Conservation (phyloP, 768 basidiomycete genomes). For the Amanita jacksonii region DNA sequence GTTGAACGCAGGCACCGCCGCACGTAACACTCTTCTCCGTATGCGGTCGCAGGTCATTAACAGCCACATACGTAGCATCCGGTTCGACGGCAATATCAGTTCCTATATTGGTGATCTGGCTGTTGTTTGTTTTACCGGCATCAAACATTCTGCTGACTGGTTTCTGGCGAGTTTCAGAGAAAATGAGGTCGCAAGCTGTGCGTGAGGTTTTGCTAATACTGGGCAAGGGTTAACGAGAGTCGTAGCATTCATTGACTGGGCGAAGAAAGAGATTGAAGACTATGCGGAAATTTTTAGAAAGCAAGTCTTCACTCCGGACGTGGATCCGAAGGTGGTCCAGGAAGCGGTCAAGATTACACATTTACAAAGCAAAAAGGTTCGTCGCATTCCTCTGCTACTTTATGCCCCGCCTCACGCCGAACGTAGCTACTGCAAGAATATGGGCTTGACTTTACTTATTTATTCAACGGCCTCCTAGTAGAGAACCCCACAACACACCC, state of each 20-base stretch:
- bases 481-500: conserved; percentile 34
- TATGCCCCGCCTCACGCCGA: neutral
- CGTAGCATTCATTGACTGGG: conserved; percentile 91
- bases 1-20: conserved; percentile 67
- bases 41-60: conserved; percentile 70
- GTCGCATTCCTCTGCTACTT: conserved; percentile 9
- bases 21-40: conserved; percentile 73
- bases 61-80: conserved; percentile 74
- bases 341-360: conserved; percentile 74
- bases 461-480: conserved; percentile 68
- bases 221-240: neutral
- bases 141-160: conserved; percentile 98
- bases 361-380: conserved; percentile 76
- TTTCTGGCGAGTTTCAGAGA: conserved; percentile 93
- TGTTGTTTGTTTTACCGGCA: conserved; percentile 84
- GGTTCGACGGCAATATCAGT: conserved; percentile 81
- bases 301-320: conserved; percentile 84
- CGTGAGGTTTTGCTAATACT: conserved; percentile 18
- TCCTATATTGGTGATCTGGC: conserved; percentile 84
- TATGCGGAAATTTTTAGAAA: conserved; percentile 82
- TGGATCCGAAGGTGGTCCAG: conserved; percentile 58
- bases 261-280: conserved; percentile 71
- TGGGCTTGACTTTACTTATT: conserved; percentile 88
- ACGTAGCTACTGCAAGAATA: conserved; percentile 78
- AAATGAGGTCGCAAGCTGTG: conserved; percentile 88